Evolutionary conservation across 2,329 filamentous ascomycete species (phyloP).

Genomic region (Xylaria sp.): DNA sequence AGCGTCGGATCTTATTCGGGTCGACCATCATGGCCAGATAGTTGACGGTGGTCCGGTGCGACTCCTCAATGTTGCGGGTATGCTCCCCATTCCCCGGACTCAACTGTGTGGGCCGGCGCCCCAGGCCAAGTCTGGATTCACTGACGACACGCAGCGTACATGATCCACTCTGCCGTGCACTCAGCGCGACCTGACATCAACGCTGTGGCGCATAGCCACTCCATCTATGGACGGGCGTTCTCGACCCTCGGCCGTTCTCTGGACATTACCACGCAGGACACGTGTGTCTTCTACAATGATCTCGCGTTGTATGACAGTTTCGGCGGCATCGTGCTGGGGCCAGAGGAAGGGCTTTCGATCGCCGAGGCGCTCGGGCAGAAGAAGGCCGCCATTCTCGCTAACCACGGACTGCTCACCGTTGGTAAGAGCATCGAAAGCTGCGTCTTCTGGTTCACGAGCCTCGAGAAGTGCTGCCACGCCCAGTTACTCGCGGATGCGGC

Average conservation of each 20-base stretch:
- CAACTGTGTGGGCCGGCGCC: neutral
- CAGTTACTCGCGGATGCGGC: conserved; percentile 63
- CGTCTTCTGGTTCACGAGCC: conserved; percentile 59
- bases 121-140: neutral
- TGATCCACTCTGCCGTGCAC: conserved; percentile 61
- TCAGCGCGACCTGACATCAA: conserved; percentile 58
- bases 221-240: conserved; percentile 62
- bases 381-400: conserved; percentile 60
- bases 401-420: conserved; percentile 60
- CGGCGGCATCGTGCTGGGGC: conserved; percentile 57
- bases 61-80: conserved; percentile 43
- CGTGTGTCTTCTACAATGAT: conserved; percentile 64
- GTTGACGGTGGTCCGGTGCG: conserved; percentile 63
- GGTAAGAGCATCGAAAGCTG: conserved; percentile 56
- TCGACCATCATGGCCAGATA: conserved; percentile 64
- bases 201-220: conserved; percentile 61
- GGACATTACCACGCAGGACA: conserved; percentile 70
- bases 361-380: conserved; percentile 52
- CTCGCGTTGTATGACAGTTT: conserved; percentile 53
- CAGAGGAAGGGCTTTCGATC: conserved; percentile 57
- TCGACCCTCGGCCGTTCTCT: conserved; percentile 64
- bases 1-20: conserved; percentile 69
- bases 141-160: conserved; percentile 44
- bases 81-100: neutral
- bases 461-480: conserved; percentile 55